phyloP scores from a whole-genome alignment of 2,329 filamentous ascomycete genomes.

The Rhynchosporium agropyri region DNA sequence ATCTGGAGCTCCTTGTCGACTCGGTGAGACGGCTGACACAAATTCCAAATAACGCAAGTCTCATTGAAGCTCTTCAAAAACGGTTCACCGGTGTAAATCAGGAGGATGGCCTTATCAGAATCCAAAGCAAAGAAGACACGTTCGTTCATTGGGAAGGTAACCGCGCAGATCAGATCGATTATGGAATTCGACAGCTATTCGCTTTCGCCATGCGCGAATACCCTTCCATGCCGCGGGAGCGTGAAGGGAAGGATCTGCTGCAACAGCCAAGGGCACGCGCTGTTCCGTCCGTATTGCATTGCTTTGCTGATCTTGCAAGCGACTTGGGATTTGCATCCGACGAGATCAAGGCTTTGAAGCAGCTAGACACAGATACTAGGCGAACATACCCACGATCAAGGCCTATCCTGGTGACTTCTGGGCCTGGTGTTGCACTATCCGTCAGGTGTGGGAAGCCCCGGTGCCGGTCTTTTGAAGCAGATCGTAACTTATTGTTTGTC shows the following conservation, averaged over 20 bases:
- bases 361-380: background rate
- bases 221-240: constrained; percentile 21
- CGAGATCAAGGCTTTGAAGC: constrained; percentile 22
- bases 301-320: constrained; percentile 23
- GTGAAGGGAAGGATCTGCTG: constrained; percentile 20
- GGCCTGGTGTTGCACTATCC: constrained; percentile 22
- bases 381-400: background rate
- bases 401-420: constrained; percentile 22
- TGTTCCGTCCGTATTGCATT: constrained; percentile 23
- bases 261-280: constrained; percentile 27
- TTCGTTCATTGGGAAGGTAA: background rate
- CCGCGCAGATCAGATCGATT: constrained; percentile 17
- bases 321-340: constrained; percentile 25
- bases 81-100: constrained; percentile 22
- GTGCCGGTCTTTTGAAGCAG: constrained; percentile 21
- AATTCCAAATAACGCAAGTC: constrained; percentile 16
- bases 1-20: constrained; percentile 24
- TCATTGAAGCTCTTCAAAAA: constrained; percentile 20
- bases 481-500: constrained; percentile 25
- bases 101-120: constrained; percentile 16
- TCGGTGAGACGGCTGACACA: constrained; percentile 25
- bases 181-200: constrained; percentile 24
- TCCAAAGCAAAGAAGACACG: background rate
- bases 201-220: constrained; percentile 24
- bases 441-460: constrained; percentile 24